Conservation (phyloP, 352 stramenopile genomes). For the Globisporangium radiosum region DNA sequence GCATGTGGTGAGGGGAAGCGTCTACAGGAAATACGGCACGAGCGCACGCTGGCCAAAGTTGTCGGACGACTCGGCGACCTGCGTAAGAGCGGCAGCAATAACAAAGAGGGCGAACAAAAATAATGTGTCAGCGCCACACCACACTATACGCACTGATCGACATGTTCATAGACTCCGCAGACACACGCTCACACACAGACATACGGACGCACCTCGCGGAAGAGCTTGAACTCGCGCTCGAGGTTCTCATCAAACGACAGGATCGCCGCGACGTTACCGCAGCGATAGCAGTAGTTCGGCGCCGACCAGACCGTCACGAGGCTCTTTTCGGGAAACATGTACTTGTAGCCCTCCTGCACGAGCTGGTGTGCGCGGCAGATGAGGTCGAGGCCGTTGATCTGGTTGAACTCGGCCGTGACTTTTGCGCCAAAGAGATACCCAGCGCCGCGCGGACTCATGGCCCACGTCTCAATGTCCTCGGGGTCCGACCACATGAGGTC, state of each 20-base stretch:
- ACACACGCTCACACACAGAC: conserved; percentile 5
- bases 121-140: background rate
- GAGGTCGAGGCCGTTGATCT: conserved; percentile 87
- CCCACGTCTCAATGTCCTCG: conserved; percentile 91
- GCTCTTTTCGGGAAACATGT: conserved; percentile 85
- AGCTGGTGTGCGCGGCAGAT: conserved; percentile 88
- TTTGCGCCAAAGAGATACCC: conserved; percentile 86
- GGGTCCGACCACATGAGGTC: conserved; percentile 99
- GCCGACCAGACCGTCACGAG: conserved; percentile 82
- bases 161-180: background rate
- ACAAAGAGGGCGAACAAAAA: background rate
- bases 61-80: conserved; percentile 82
- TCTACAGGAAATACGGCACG: conserved; percentile 85
- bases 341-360: conserved; percentile 89
- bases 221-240: conserved; percentile 85
- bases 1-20: too few relatives aligned
- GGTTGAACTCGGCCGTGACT: conserved; percentile 87
- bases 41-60: conserved; percentile 66
- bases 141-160: too few relatives aligned
- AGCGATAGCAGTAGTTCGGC: conserved; percentile 85
- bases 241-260: conserved; percentile 79
- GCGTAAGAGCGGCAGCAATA: background rate
- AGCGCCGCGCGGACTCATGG: conserved; percentile 83
- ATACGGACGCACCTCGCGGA: conserved; percentile 58
- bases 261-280: conserved; percentile 80